A percentile compares a stretch with the other conserved stretches of the same genome.
Conservation (phyloP, 2,329 filamentous ascomycete species). For the Neurospora sp. region DNA sequence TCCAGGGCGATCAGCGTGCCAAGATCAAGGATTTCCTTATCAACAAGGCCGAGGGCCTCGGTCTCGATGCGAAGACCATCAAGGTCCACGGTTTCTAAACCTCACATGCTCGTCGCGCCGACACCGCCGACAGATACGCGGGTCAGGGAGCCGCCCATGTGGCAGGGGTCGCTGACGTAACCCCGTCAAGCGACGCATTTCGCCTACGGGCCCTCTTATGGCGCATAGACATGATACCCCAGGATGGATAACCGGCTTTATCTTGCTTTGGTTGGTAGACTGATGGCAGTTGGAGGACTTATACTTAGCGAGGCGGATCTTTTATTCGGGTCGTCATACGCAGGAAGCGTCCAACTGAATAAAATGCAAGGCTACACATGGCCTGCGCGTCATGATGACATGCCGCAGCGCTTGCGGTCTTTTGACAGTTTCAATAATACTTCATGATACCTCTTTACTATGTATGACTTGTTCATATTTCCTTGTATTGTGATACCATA, state of each 20-base stretch:
- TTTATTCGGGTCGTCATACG: slow-evolving; percentile 11
- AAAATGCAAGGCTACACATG: slow-evolving; percentile 10
- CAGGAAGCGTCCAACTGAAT: slow-evolving; percentile 4
- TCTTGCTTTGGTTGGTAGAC: slow-evolving; percentile 6
- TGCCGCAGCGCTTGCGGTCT: slow-evolving; percentile 10
- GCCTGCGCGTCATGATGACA: slow-evolving; percentile 15
- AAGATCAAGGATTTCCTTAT: slow-evolving; percentile 96
- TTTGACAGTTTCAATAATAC: slow-evolving; percentile 15
- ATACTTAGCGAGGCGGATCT: slow-evolving; percentile 9
- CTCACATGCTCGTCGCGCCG: slow-evolving; percentile 25
- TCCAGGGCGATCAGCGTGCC: slow-evolving; percentile 98
- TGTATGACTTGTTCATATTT: neutral
- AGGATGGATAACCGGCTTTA: slow-evolving; percentile 11
- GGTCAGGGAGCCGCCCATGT: slow-evolving; percentile 9
- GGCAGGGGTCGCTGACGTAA: slow-evolving; percentile 3
- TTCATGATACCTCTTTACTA: neutral
- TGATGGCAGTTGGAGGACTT: slow-evolving; percentile 5
- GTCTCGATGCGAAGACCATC: slow-evolving; percentile 92
- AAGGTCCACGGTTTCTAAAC: slow-evolving; percentile 64
- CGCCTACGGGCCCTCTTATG: slow-evolving; percentile 7
- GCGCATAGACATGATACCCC: slow-evolving; percentile 18
- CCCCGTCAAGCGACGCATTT: slow-evolving; percentile 8
- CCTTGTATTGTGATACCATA: neutral
- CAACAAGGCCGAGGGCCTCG: slow-evolving; percentile 90
- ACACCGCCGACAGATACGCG: slow-evolving; percentile 10